Conservation (phyloP, 2,329 filamentous ascomycete genomes). For the Blastomyces silverae region DNA sequence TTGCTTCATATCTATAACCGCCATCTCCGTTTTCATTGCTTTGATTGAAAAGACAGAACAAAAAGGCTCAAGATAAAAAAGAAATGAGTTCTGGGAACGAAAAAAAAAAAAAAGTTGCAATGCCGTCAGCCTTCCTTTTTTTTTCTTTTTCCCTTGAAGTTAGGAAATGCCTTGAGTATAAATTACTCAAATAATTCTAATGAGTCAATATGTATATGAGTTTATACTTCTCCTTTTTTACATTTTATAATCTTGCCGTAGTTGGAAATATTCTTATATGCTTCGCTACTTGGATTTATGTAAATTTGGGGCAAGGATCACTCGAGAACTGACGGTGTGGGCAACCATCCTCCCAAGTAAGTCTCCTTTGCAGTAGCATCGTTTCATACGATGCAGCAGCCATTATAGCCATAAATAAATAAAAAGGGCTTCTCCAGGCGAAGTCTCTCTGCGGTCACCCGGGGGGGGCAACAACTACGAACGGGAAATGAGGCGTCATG, state of each 20-base stretch:
- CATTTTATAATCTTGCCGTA: background rate
- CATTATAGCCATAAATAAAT: slow-evolving; percentile 33
- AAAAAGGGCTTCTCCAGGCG: slow-evolving; percentile 32
- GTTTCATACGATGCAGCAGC: slow-evolving; percentile 31
- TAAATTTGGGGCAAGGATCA: too few species aligned
- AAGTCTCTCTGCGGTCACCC: slow-evolving; percentile 25
- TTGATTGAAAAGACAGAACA: background rate
- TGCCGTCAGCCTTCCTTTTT: too few species aligned
- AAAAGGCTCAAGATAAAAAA: slow-evolving; percentile 21
- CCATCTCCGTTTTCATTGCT: background rate
- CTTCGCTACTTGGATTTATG: too few species aligned
- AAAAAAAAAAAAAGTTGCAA: too few species aligned
- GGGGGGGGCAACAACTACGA: slow-evolving; percentile 30
- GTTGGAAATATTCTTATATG: too few species aligned
- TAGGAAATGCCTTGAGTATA: too few species aligned
- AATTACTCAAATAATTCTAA: too few species aligned
- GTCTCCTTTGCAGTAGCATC: slow-evolving; percentile 30
- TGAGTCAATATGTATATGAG: too few species aligned
- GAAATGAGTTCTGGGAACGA: too few species aligned
- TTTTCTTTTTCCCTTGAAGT: too few species aligned
- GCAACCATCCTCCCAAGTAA: slow-evolving; percentile 32
- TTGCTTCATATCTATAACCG: background rate
- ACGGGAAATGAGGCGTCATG: slow-evolving; percentile 37
- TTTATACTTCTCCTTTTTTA: background rate
- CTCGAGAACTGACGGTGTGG: slow-evolving; percentile 28